Percentiles rank a stretch among this genome's conserved stretches.
Conservation (phyloP, 176 grass and related monocot species). For the Eragrostis nindensis region DNA sequence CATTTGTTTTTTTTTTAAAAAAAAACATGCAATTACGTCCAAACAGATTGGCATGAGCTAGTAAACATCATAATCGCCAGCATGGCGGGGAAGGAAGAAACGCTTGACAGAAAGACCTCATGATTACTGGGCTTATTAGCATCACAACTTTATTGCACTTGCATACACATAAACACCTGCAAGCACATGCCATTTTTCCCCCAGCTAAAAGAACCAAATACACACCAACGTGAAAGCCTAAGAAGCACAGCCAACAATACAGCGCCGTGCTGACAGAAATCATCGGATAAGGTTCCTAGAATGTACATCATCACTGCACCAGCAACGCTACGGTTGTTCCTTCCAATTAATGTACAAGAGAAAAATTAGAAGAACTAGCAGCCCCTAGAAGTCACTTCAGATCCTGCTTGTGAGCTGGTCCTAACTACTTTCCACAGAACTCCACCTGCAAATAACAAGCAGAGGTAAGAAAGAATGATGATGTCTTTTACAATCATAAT, state of each 20-base stretch:
- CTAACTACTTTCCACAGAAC: constrained; percentile 51
- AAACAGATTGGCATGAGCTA: too few relatives aligned
- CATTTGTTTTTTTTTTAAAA: too few relatives aligned
- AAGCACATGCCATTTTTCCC: constrained; percentile 29
- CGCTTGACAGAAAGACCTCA: background rate
- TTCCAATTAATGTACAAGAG: constrained; percentile 43
- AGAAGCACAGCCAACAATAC: constrained; percentile 15
- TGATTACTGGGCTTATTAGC: constrained; percentile 21
- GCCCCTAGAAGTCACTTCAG: too few relatives aligned
- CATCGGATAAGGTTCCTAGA: constrained; percentile 44
- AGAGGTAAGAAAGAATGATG: constrained; percentile 19
- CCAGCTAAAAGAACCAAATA: constrained; percentile 43
- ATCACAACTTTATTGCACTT: constrained; percentile 28
- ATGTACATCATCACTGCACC: constrained; percentile 27
- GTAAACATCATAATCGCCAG: too few relatives aligned
- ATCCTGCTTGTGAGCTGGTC: background rate
- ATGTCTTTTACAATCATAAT: constrained; percentile 4
- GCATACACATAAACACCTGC: constrained; percentile 29
- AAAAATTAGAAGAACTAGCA: constrained; percentile 35
- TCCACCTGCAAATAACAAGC: constrained; percentile 57
- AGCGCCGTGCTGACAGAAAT: constrained; percentile 19
- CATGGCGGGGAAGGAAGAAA: background rate
- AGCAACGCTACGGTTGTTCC: constrained; percentile 23
- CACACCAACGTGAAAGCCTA: constrained; percentile 31
- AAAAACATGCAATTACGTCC: too few relatives aligned